A percentile compares a stretch with the other conserved stretches of the same genome.
These are phyloP conservation scores for Terfezia claveryi DNA, from an alignment of 495 filamentous ascomycete genomes.

Conservation along the genomic window DNA sequence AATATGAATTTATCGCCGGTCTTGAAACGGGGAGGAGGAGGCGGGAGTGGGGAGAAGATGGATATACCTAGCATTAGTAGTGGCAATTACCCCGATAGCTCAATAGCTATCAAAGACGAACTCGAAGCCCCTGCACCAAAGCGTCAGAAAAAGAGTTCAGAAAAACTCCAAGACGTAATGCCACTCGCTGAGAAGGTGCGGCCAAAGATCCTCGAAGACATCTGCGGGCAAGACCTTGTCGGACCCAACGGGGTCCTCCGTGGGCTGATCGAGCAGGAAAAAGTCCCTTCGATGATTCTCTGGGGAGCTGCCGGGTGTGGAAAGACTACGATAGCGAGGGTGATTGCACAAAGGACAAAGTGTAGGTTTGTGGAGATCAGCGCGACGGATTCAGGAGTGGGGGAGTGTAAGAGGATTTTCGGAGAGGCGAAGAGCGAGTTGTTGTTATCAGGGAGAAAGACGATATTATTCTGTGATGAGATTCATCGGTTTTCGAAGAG, in stretches of 20 bases:
- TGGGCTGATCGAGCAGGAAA: conserved; percentile 68
- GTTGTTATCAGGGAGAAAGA: conserved; percentile 61
- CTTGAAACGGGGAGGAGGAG: not conserved
- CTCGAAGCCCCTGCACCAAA: conserved; percentile 25
- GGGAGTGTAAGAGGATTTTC: conserved; percentile 84
- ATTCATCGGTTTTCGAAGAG: conserved; percentile 85
- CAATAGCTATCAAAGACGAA: not conserved
- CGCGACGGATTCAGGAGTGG: conserved; percentile 76
- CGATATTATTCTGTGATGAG: conserved; percentile 94
- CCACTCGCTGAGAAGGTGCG: conserved; percentile 91
- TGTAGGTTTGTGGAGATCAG: conserved; percentile 90
- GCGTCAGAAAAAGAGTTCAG: conserved; percentile 34
- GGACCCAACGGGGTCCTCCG: conserved; percentile 64
- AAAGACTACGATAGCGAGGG: conserved; percentile 91
- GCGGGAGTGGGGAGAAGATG: not conserved
- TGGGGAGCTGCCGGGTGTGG: conserved; percentile 87
- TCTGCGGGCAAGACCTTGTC: conserved; percentile 80
- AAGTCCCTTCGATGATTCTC: conserved; percentile 82
- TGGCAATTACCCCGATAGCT: conserved; percentile 23
- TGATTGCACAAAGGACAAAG: conserved; percentile 60
- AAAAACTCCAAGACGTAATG: conserved; percentile 41
- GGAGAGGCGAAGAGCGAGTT: conserved; percentile 65
- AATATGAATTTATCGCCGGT: not conserved
- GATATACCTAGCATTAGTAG: conserved; percentile 18
- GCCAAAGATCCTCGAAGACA: conserved; percentile 58